Evolutionary conservation across 331 rosid genomes (phyloP).

Genomic region (Pyracantha coccinea): DNA sequence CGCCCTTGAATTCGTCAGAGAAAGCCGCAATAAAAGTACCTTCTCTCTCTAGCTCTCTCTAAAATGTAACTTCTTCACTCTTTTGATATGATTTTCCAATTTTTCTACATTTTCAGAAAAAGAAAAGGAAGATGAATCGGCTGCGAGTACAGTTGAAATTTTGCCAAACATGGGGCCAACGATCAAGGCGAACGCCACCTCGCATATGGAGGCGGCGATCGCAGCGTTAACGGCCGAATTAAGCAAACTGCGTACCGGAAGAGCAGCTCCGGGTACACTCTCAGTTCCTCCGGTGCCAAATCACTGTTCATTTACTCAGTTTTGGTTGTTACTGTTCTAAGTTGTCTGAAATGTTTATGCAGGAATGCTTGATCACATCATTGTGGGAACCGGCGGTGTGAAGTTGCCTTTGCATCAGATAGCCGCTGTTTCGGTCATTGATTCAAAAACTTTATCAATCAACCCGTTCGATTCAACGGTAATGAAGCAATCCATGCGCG

Average conservation of each 20-base stretch:
- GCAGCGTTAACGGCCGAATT: conserved; percentile 66
- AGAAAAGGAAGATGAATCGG: conserved; percentile 50
- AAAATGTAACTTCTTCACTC: background rate
- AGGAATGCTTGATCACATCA: conserved; percentile 97
- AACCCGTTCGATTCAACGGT: conserved; percentile 84
- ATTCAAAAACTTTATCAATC: conserved; percentile 74
- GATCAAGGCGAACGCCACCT: conserved; percentile 55
- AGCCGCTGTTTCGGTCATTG: conserved; percentile 82
- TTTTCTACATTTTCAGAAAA: background rate
- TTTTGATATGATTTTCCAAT: background rate
- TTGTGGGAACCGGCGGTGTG: conserved; percentile 72
- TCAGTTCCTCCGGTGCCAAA: background rate
- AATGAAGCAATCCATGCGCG: conserved; percentile 7
- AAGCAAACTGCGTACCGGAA: conserved; percentile 75
- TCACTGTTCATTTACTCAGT: background rate
- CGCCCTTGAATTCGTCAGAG: conserved; percentile 27
- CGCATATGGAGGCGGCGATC: conserved; percentile 83
- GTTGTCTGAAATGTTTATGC: conserved; percentile 16
- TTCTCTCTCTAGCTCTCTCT: background rate
- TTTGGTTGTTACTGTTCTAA: background rate
- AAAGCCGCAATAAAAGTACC: conserved; percentile 61
- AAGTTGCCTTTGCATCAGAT: conserved; percentile 75
- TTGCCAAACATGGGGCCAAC: conserved; percentile 63
- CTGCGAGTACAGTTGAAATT: conserved; percentile 41
- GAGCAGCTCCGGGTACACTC: conserved; percentile 81